Base-by-base conservation (phyloP, 1,139 yeast genomes). In the Debaryomyces sp. region DNA sequence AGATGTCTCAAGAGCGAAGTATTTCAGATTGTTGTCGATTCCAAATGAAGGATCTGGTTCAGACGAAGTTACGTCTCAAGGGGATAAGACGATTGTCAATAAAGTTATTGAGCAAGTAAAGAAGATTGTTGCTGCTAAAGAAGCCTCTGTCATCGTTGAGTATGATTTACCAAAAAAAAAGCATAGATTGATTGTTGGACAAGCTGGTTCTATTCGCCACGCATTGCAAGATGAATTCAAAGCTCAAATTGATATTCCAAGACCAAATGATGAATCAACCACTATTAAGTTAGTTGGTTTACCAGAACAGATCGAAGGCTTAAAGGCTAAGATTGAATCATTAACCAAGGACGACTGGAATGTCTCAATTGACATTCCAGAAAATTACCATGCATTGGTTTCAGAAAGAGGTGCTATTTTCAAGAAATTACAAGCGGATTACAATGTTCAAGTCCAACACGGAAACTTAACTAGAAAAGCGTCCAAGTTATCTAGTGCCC, bases 181-280 rank as follows among this genome's bases (percentile, higher is more conserved):
- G 64, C 95, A 89, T 60, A 82, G 91, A 59, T 76, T 84, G 21
- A 65, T 94, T 51, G 84, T 94, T 66, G 98, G 98, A 35, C 84
- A 92, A 39, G 85, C 85, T 51, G 98, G 98, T 38, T 64, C 83
- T 12, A 79, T 81, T 50, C 89, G 94, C 70, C 86, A 87, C 57
- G 77, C 81, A 9, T 70, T 91, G 54, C 96, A 91, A 72, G 75
- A 78, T 23, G 89, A 87, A 57, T 88, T 77, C 66, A 73, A 76
- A 13, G 94, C 89, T 43, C 64, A 68, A 26, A 70, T 94, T 50
- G 77, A 74, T 45, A 81, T 94, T 61, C 98, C 98, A 54, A 80
- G 82, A 62, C 77, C 81, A 57, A 73, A 73, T 53, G 77, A 71
- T 53, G 68, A 75, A 44, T 73, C 85, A 44, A 67, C 75, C 10